Base-by-base conservation (phyloP, 108 stramenopile species). In the Fragilaria crotonensis region DNA sequence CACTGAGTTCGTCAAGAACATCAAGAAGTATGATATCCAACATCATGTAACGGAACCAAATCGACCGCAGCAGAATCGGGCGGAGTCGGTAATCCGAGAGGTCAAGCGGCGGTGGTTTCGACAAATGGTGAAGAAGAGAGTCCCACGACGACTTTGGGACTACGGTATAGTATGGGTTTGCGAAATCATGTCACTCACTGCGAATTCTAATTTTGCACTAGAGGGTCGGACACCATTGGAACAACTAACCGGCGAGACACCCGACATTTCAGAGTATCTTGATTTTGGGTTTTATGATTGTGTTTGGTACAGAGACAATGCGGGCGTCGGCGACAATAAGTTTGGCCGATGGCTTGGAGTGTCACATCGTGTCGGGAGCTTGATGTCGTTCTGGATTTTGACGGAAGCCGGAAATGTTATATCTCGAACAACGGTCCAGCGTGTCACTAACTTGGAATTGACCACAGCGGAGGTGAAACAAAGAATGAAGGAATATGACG, bases 251-350 rank as follows among this genome's bases (percentile, higher is more conserved):
- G n/a, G n/a, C n/a, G n/a, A n/a, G n/a, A n/a, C n/a, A n/a, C n/a
- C n/a, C n/a, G n/a, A n/a, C 57, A 71, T 78, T 1, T 63, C 69
- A 2, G 69, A 78, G 31, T 64, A 48, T 25, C 30, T 71, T 1
- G 73, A 79, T 27, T 79, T 79, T 45, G 62, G 25, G 0, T 79
- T n/a, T n/a, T n/a, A n/a, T n/a, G n/a, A n/a, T n/a, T n/a, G n/a
- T n/a, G n/a, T n/a, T n/a, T n/a, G n/a, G n/a, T n/a, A n/a, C n/a
- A n/a, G n/a, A n/a, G n/a, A n/a, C n/a, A n/a, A n/a, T n/a, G n/a
- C n/a, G n/a, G n/a, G n/a, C n/a, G n/a, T n/a, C n/a, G n/a, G n/a
- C n/a, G n/a, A n/a, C n/a, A n/a, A n/a, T n/a, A n/a, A 63, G 26
- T 79, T 63, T 47, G 70, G 9, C 52, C 70, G 1, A 48, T 66